Conservation (phyloP, 345 rosid genomes). For the Brassica cretica region DNA sequence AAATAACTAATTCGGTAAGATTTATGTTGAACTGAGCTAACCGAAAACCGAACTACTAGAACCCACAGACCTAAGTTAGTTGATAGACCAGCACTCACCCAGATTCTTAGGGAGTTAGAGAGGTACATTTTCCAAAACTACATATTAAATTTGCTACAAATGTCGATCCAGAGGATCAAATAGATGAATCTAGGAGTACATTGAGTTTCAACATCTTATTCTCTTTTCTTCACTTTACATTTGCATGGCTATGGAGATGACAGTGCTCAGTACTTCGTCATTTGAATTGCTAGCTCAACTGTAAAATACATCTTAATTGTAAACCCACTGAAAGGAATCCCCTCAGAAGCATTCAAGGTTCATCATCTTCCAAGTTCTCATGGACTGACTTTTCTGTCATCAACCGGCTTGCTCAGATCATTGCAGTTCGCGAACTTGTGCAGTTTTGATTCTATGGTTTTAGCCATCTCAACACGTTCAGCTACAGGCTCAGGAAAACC, state of each 20-base stretch:
- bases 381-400: conserved; percentile 23
- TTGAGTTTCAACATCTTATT: conserved; percentile 20
- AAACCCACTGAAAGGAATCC: neutral
- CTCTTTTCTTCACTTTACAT: conserved; percentile 22
- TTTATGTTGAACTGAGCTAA: too few relatives aligned
- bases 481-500: conserved; percentile 65
- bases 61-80: neutral
- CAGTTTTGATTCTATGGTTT: conserved; percentile 72
- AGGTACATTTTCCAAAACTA: conserved; percentile 10
- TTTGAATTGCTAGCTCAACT: conserved; percentile 12
- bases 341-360: conserved; percentile 12
- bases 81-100: neutral
- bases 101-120: neutral
- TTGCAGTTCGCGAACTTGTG: conserved; percentile 62
- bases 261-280: conserved; percentile 14
- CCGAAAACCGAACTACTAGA: too few relatives aligned
- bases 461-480: conserved; percentile 62
- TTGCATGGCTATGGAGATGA: conserved; percentile 23
- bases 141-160: conserved; percentile 2
- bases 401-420: neutral
- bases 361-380: conserved; percentile 15
- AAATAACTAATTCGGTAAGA: too few relatives aligned
- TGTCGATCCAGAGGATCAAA: conserved; percentile 8
- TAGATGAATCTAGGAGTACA: conserved; percentile 13
- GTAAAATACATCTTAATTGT: neutral